Percentiles rank a stretch among this genome's conserved stretches.
Evolutionary conservation across 2,329 filamentous ascomycete species (phyloP).

Genomic region (Cercospora citrullina): DNA sequence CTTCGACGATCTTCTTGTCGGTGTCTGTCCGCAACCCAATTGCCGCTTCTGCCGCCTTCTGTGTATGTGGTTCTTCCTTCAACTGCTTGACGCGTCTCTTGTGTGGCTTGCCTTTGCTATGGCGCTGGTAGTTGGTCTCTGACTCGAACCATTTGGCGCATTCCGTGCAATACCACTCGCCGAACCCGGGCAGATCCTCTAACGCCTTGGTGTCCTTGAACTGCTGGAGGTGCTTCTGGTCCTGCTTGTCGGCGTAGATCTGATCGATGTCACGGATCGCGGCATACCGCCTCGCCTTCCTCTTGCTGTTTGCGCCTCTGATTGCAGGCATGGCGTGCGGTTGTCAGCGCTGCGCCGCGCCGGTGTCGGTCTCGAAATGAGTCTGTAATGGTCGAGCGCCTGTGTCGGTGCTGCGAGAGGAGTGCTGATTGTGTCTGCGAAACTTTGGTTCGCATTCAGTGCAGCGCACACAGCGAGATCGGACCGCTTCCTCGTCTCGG

Average conservation of each 20-base stretch:
- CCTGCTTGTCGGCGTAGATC: constrained; percentile 77
- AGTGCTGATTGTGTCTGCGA: not conserved
- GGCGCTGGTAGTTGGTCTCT: constrained; percentile 70
- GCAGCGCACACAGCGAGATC: constrained; percentile 2
- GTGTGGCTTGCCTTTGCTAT: constrained; percentile 87
- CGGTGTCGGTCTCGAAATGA: constrained; percentile 15
- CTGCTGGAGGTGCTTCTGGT: constrained; percentile 74
- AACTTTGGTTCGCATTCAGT: not conserved
- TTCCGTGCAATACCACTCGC: constrained; percentile 82
- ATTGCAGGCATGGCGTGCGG: constrained; percentile 50
- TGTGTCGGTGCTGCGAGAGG: constrained; percentile 4
- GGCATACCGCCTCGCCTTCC: constrained; percentile 50
- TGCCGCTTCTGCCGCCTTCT: constrained; percentile 81
- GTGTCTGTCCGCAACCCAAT: constrained; percentile 72
- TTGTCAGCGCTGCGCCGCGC: constrained; percentile 17
- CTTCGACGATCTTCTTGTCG: constrained; percentile 42
- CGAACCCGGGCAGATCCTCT: constrained; percentile 86
- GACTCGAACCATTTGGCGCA: constrained; percentile 97
- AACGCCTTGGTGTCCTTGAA: constrained; percentile 75
- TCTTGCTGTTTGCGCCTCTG: constrained; percentile 51
- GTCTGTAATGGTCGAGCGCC: constrained; percentile 2
- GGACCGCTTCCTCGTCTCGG: constrained; percentile 8
- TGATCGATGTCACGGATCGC: constrained; percentile 80
- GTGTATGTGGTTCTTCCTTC: constrained; percentile 79
- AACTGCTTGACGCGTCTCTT: constrained; percentile 86